Base-by-base conservation (phyloP, 495 filamentous ascomycete genomes). In the Trichocladium antarcticum region DNA sequence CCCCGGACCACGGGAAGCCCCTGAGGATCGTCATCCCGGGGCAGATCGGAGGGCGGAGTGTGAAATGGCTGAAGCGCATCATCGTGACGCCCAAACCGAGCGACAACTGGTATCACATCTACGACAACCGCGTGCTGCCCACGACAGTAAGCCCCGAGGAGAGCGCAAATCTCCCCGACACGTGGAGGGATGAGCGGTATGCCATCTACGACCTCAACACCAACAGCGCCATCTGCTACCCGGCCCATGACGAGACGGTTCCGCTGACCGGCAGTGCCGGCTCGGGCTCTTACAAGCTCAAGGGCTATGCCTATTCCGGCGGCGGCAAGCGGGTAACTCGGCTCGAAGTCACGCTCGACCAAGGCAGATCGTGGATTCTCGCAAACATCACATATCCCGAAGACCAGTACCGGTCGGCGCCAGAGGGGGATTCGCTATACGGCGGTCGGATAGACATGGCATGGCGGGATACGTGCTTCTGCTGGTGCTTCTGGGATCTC, bases 31-130 rank as follows among this genome's bases (percentile, higher is more conserved):
- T 95, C 5, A 85, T 97, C 7, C 90, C 90, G 0, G 89, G 90
- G 4, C 89, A 95, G 65, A 96, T 97, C 51, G 90, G 90, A 36
- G 90, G 89, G 6, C 74, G 90, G 40, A 95, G 88, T 64, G 89
- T 97, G 22, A 97, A 97, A 65, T 97, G 90, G 90, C 58, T 97
- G 52, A 94, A 85, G 70, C 81, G 74, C 36, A 74, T 97, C 42
- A 84, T 89, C 27, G 57, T 96, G 40, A 92, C 88, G 0, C 75
- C 79, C 6, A 64, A 66, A 4, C 90, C 90, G 0, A 94, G 87
- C 58, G 84, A 90, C 42, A 95, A 94, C 55, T 95, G 89, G 89
- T 97, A 96, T 55, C 90, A 97, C 63, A 87, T 93, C 46, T 87
- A 93, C 58, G 90, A 97, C 59, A 97, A 97, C 55, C 71, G 90